Evolutionary conservation across 305 asterid species (phyloP), one percentile per base, ranked within the genome.

Genomic region (Fraxinus sp.): DNA sequence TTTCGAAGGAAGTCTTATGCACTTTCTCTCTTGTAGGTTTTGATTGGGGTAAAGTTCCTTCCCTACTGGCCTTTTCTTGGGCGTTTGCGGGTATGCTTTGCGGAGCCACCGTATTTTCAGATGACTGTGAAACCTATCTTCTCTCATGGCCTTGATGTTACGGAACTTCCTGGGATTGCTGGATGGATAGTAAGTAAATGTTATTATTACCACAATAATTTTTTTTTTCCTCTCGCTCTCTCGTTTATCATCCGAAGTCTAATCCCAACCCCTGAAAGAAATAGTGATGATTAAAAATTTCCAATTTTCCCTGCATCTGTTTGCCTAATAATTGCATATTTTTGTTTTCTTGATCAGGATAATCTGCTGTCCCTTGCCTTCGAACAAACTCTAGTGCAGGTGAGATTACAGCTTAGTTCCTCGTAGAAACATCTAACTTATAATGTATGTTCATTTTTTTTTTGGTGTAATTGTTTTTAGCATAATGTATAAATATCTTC

Each of bases 301-400:
- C 80, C 35, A 78, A 1, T 76, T 80, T 83, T 32, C 41, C 30
- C 59, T 20, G 3, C 44, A 26, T 74, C 76, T 81, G 49, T 77
- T 39, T 81, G 39, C 4, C 66, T 66, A 26, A 37, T 70, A 9
- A 28, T 59, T 87, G 22, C 70, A 28, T 70, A 82, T 37, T 80
- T 49, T 75, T 52, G 18, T 49, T 86, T 83, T 81, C 26, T 84
- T 77, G 81, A 70, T 83, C 84, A 96, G 99, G 99, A 96, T 83
- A 96, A 96, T 83, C 99, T 96, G 75, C 93, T 96, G 77, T 87
- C 95, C 71, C 84, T 90, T 73, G 95, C 90, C 80, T 96, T 96
- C 84, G 99, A 96, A 92, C 93, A 96, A 91, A 96, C 99, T 44
- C 93, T 96, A 36, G 98, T 96, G 68, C 93, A 96, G 99, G 99